These are phyloP conservation scores for Colletotrichum tofieldiae DNA, from an alignment of 2,329 filamentous ascomycete genomes.

Conservation along the genomic window DNA sequence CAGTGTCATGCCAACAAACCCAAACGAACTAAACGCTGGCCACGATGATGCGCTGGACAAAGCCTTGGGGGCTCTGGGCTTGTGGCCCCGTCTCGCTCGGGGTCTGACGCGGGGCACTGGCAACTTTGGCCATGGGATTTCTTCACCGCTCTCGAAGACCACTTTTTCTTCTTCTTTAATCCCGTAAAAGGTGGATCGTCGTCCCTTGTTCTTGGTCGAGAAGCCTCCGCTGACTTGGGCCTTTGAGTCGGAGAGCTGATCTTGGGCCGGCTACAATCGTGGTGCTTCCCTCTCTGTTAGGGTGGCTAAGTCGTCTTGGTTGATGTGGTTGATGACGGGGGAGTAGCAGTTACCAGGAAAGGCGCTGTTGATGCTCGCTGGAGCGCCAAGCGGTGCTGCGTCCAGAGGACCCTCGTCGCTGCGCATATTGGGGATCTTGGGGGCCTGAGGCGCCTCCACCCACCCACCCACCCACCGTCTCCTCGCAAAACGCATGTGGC, in stretches of 20 bases:
- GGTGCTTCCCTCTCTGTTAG: not conserved
- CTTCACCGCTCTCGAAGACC: conserved; percentile 39
- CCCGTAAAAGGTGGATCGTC: conserved; percentile 25
- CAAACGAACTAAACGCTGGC: not conserved
- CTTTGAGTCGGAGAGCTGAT: conserved; percentile 13
- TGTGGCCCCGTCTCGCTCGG: conserved; percentile 33
- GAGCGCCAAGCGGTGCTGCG: conserved; percentile 20
- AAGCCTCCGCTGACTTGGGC: conserved; percentile 27
- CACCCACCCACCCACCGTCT: conserved; percentile 3
- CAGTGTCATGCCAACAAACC: conserved; percentile 5
- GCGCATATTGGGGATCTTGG: conserved; percentile 18
- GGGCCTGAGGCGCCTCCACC: conserved; percentile 33
- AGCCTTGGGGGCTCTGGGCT: conserved; percentile 20
- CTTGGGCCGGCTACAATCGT: conserved; percentile 6
- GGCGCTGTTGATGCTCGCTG: conserved; percentile 19
- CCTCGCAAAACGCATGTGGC: conserved; percentile 28
- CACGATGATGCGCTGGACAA: conserved; percentile 19
- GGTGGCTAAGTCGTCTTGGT: not conserved
- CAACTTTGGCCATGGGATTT: conserved; percentile 9
- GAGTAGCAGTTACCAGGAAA: not conserved
- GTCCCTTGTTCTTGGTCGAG: conserved; percentile 23
- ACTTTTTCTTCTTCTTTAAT: conserved; percentile 29
- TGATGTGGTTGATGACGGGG: not conserved
- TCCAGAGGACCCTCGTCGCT: conserved; percentile 17
- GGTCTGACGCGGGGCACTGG: conserved; percentile 29